A percentile compares a stretch with the other conserved stretches of the same genome.
These are phyloP conservation scores for Fulvia fulva DNA, from an alignment of 2,329 filamentous ascomycete species.

Conservation along the genomic window DNA sequence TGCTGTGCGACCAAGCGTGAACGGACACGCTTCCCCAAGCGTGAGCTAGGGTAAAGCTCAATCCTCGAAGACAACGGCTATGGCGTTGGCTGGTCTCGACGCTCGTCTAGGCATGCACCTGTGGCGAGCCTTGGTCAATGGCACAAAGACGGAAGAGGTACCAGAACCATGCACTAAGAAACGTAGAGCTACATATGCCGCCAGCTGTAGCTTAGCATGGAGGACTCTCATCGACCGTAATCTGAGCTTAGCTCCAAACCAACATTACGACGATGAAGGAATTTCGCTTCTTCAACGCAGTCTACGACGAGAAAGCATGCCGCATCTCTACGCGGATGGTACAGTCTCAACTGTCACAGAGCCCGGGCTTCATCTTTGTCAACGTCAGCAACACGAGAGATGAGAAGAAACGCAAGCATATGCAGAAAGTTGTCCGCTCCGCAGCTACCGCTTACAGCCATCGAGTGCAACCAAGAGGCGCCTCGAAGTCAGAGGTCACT, in stretches of 20 bases:
- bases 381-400: constrained; percentile 12
- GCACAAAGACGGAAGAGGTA: background rate
- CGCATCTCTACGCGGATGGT: constrained; percentile 8
- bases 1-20: background rate
- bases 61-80: background rate
- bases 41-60: background rate
- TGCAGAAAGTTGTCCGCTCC: constrained; percentile 18
- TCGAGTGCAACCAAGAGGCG: constrained; percentile 16
- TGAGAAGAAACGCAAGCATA: constrained; percentile 12
- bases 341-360: constrained; percentile 10
- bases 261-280: constrained; percentile 1
- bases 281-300: constrained; percentile 20
- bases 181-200: no score
- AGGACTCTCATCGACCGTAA: background rate
- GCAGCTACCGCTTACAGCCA: constrained; percentile 20
- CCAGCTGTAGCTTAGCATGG: background rate
- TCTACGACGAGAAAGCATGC: constrained; percentile 17
- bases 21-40: background rate
- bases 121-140: background rate
- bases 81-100: background rate
- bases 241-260: background rate
- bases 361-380: constrained; percentile 18
- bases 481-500: constrained; percentile 10
- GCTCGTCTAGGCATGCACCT: background rate
- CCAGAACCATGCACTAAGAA: background rate